Evolutionary conservation across 2,329 filamentous ascomycete genomes (phyloP).

Genomic region (Pseudogymnoascus sp.): DNA sequence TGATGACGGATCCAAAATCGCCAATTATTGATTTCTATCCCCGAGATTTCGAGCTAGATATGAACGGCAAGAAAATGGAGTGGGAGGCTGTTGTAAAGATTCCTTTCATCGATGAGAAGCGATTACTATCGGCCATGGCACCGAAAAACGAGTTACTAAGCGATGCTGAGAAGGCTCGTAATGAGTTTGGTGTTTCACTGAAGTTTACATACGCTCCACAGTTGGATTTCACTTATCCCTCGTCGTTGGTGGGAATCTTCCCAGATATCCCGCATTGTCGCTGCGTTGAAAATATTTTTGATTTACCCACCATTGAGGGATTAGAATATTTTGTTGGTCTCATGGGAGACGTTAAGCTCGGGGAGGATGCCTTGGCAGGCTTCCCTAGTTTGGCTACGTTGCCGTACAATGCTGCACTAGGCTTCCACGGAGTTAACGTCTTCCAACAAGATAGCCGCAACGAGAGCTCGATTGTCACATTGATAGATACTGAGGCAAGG

Average conservation of each 20-base stretch:
- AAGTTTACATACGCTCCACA: constrained; percentile 84
- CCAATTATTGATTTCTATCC: constrained; percentile 98
- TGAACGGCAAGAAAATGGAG: constrained; percentile 99
- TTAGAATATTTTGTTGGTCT: constrained; percentile 77
- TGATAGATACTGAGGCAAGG: constrained; percentile 64
- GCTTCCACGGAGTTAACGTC: constrained; percentile 83
- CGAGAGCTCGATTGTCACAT: constrained; percentile 87
- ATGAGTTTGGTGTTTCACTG: constrained; percentile 82
- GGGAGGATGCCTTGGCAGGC: constrained; percentile 74
- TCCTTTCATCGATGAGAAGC: constrained; percentile 90
- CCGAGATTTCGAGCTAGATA: constrained; percentile 91
- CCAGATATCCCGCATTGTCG: constrained; percentile 79
- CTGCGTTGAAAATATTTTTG: constrained; percentile 93
- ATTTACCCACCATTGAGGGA: constrained; percentile 85
- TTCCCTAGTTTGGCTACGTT: constrained; percentile 86
- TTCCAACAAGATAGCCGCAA: constrained; percentile 95
- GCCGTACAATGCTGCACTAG: constrained; percentile 70
- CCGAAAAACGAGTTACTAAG: constrained; percentile 72
- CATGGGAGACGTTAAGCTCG: constrained; percentile 74
- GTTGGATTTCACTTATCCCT: constrained; percentile 74
- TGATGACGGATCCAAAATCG: constrained; percentile 86
- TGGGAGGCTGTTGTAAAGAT: constrained; percentile 99
- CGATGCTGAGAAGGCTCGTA: constrained; percentile 69
- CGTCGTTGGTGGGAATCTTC: constrained; percentile 80
- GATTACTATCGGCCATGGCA: constrained; percentile 76